Evolutionary conservation across 2,329 filamentous ascomycete species (phyloP), one percentile per base, ranked within the genome.

Genomic region (Diaporthe humulicola): DNA sequence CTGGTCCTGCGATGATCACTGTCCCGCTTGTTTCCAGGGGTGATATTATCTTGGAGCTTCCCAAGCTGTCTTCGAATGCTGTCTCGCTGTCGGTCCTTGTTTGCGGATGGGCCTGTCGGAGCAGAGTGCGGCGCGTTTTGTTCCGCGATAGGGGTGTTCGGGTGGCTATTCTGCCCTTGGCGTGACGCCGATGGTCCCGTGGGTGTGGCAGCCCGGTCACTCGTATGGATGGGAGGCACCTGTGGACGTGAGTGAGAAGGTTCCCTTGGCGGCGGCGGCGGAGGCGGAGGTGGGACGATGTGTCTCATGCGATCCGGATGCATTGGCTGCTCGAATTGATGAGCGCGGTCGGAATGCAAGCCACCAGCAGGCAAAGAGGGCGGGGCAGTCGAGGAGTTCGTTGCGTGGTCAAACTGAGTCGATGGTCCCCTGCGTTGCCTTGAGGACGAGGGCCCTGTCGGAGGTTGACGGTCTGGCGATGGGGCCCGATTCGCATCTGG

Each of bases 291-390:
- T 7, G 79, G 77, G 19, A 82, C 84, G 56, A 90, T 86, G 74
- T 88, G 88, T 50, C 83, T 85, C 66, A 90, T 80, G 30, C 88
- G 85, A 78, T 90, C 87, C 10, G 88, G 88, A 78, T 90, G 87
- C 28, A 90, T 84, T 12, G 84, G 84, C 80, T 76, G 69, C 14
- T 74, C 77, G 40, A 87, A 84, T 45, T 85, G 86, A 50, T 84
- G 82, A 70, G 84, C 80, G 66, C 88, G 83, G 75, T 89, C 87
- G 1, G 84, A 82, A 78, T 86, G 85, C 10, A 85, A 81, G 25
- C 80, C 81, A 10, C 76, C 58, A 22, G 72, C 73, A 45, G 78
- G 42, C 25, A 76, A 38, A 10, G 80, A 78, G 25, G 61, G 71
- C 5, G 38, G 38, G 3, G 71, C 48, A 10, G 78, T 77, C 9